Evolutionary conservation across 345 rosid species (phyloP).

Genomic region (Salix koriyanagi): DNA sequence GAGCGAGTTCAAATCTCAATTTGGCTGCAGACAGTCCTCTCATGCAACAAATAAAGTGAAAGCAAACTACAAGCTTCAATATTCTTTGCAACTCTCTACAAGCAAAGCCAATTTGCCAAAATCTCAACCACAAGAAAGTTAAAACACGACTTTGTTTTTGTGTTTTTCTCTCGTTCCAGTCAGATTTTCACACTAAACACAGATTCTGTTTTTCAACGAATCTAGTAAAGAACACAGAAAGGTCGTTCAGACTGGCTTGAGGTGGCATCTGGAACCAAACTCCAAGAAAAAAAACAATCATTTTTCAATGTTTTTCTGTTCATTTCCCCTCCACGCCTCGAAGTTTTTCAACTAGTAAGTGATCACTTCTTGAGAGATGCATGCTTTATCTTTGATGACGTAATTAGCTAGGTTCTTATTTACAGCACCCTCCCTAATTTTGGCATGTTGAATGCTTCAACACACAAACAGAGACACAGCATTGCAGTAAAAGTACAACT

Average conservation of each 20-base stretch:
- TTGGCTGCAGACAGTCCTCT: slow-evolving; percentile 18
- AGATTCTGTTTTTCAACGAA: slow-evolving; percentile 15
- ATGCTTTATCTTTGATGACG: neutral
- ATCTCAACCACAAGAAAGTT: slow-evolving; percentile 25
- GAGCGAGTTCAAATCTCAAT: slow-evolving; percentile 19
- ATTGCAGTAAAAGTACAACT: neutral
- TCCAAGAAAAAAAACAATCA: neutral
- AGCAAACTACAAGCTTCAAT: slow-evolving; percentile 14
- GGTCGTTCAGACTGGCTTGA: neutral
- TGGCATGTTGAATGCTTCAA: neutral
- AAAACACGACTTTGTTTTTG: slow-evolving; percentile 20
- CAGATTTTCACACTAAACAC: slow-evolving; percentile 28
- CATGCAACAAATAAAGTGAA: slow-evolving; percentile 37
- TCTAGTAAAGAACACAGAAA: slow-evolving; percentile 16
- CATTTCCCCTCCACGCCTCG: neutral
- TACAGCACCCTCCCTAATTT: neutral
- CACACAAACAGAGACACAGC: neutral
- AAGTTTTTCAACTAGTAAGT: neutral
- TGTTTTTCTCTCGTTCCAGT: slow-evolving; percentile 15
- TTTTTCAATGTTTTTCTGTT: neutral
- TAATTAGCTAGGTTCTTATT: neutral
- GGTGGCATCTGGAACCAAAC: slow-evolving; percentile 6
- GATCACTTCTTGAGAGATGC: neutral
- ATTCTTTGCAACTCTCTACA: slow-evolving; percentile 51
- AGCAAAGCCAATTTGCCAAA: slow-evolving; percentile 42